Conservation (phyloP, 2,329 filamentous ascomycete genomes). For the Sporothrix dimorphospora region DNA sequence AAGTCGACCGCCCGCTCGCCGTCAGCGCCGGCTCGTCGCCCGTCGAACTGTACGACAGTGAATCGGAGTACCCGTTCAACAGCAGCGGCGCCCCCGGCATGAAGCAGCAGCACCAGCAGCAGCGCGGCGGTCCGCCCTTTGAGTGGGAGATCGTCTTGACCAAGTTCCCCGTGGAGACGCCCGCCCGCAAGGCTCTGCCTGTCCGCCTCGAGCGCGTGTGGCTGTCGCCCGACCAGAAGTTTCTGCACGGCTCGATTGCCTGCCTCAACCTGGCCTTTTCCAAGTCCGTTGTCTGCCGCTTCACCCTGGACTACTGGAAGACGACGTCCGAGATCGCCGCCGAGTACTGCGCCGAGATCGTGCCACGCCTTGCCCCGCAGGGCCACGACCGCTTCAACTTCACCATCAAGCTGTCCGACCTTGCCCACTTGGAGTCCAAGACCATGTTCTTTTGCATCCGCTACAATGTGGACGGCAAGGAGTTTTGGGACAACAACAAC, state of each 20-base stretch:
- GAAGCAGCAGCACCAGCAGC: slow-evolving; percentile 36
- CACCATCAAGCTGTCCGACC: slow-evolving; percentile 88
- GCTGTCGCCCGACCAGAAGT: slow-evolving; percentile 86
- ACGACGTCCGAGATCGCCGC: slow-evolving; percentile 92
- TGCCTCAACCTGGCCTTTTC: slow-evolving; percentile 89
- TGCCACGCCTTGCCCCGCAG: slow-evolving; percentile 61
- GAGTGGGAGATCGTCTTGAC: slow-evolving; percentile 87
- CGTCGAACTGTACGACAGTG: slow-evolving; percentile 83
- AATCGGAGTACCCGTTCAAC: slow-evolving; percentile 85
- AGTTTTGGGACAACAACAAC: slow-evolving; percentile 95
- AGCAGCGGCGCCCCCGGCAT: slow-evolving; percentile 47
- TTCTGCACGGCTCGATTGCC: slow-evolving; percentile 77
- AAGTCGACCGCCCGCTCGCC: slow-evolving; percentile 91
- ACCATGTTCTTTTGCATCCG: slow-evolving; percentile 90
- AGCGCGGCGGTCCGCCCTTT: slow-evolving; percentile 55
- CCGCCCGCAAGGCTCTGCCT: slow-evolving; percentile 64
- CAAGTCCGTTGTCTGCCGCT: slow-evolving; percentile 86
- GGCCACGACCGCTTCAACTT: slow-evolving; percentile 91
- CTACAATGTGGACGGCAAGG: slow-evolving; percentile 80
- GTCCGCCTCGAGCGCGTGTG: slow-evolving; percentile 86
- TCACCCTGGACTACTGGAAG: slow-evolving; percentile 98
- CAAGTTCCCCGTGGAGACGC: slow-evolving; percentile 76
- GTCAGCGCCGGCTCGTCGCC: slow-evolving; percentile 95
- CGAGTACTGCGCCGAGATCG: slow-evolving; percentile 82
- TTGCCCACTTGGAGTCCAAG: slow-evolving; percentile 88